A percentile compares a stretch with the other conserved stretches of the same genome.
Evolutionary conservation across 2,329 filamentous ascomycete species (phyloP).

Genomic region (Immersiporthe knoxdaviesiana): DNA sequence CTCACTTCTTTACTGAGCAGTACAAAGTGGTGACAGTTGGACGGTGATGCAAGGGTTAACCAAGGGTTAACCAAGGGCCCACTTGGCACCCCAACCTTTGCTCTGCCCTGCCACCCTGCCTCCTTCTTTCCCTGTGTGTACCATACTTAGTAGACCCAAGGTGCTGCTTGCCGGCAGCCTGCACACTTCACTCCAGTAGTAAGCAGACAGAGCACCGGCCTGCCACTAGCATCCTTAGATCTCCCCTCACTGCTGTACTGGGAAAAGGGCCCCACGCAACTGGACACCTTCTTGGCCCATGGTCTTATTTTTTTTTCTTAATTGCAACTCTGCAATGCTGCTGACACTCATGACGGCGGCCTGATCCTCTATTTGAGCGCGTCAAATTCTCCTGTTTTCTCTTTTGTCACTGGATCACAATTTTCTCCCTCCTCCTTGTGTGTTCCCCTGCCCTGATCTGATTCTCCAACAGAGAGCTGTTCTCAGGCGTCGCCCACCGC

Average conservation of each 20-base stretch:
- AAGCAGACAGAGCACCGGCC: not conserved
- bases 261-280: slow-evolving; percentile 8
- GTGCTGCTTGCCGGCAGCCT: too few relatives aligned
- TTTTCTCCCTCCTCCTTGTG: not conserved
- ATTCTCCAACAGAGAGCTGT: not conserved
- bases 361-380: not conserved
- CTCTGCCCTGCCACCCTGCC: not conserved
- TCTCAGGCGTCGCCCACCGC: not conserved
- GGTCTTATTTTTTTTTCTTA: slow-evolving; percentile 14
- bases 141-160: too few relatives aligned
- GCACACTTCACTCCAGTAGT: too few relatives aligned
- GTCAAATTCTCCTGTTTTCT: not conserved
- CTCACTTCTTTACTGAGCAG: too few relatives aligned
- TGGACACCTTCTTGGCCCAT: slow-evolving; percentile 2
- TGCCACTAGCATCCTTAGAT: not conserved
- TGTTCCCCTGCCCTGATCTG: not conserved
- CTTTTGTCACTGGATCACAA: not conserved
- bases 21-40: slow-evolving; percentile 1
- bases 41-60: slow-evolving; percentile 1
- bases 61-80: not conserved
- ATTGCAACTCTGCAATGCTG: slow-evolving; percentile 15
- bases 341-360: slow-evolving; percentile 5
- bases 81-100: not conserved
- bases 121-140: too few relatives aligned
- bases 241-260: not conserved